Conservation (phyloP, 2,329 filamentous ascomycete genomes). For the Sporothrix globosa region DNA sequence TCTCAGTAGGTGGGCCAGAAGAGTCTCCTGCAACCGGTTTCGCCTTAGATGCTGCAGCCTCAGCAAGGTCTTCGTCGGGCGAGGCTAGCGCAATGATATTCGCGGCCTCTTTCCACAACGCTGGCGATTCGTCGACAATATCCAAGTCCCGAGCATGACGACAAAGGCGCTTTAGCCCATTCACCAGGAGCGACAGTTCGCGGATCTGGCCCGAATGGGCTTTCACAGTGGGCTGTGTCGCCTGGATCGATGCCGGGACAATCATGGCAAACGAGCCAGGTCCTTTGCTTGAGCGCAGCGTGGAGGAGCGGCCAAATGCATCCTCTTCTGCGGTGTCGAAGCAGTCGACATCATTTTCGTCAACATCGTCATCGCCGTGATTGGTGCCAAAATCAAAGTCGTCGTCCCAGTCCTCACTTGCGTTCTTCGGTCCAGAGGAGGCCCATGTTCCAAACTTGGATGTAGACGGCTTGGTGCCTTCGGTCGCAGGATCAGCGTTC, state of each 20-base stretch:
- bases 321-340: slow-evolving; percentile 27
- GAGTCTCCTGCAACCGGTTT: background rate
- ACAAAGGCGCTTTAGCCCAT: slow-evolving; percentile 78
- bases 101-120: slow-evolving; percentile 78
- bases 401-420: slow-evolving; percentile 86
- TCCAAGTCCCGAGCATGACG: slow-evolving; percentile 69
- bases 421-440: slow-evolving; percentile 72
- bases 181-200: slow-evolving; percentile 78
- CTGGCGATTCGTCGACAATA: slow-evolving; percentile 63
- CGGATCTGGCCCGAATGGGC: slow-evolving; percentile 82
- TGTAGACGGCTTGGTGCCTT: slow-evolving; percentile 57
- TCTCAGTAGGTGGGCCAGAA: background rate
- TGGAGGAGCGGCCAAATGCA: slow-evolving; percentile 17
- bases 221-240: slow-evolving; percentile 78
- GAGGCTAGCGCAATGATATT: slow-evolving; percentile 85
- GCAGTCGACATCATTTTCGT: slow-evolving; percentile 1
- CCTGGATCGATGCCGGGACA: slow-evolving; percentile 79
- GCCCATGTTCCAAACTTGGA: slow-evolving; percentile 83
- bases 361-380: slow-evolving; percentile 42
- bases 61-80: slow-evolving; percentile 61
- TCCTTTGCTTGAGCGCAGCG: slow-evolving; percentile 42
- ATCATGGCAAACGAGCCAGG: slow-evolving; percentile 58
- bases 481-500: slow-evolving; percentile 62
- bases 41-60: slow-evolving; percentile 17
- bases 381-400: slow-evolving; percentile 75